Conservation (phyloP, 805 yeast genomes). For the Brettanomyces custersianus region DNA sequence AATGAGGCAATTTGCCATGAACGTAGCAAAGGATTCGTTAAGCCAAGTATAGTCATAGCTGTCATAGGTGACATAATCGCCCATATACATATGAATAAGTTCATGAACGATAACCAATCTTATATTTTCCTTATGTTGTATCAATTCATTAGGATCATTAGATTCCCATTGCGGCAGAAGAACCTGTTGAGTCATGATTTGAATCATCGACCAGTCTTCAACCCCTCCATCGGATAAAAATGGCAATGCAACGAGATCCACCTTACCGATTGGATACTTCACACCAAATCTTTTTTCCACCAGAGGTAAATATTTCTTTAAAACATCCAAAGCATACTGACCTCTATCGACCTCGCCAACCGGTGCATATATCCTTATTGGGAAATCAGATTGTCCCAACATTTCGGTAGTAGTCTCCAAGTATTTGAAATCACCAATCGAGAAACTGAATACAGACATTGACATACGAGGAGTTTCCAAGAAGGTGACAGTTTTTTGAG, state of each 20-base stretch:
- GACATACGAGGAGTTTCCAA: constrained; percentile 49
- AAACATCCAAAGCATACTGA: constrained; percentile 39
- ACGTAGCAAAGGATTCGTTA: constrained; percentile 73
- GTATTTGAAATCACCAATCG: constrained; percentile 57
- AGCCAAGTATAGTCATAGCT: constrained; percentile 66
- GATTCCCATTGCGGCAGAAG: constrained; percentile 27
- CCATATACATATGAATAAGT: constrained; percentile 74
- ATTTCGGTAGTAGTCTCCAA: constrained; percentile 29
- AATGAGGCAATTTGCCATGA: constrained; percentile 41
- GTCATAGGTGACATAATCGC: constrained; percentile 57
- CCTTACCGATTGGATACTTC: constrained; percentile 49
- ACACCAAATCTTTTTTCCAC: constrained; percentile 35
- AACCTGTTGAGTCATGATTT: constrained; percentile 45
- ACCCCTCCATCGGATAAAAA: constrained; percentile 70
- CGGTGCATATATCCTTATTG: constrained; percentile 48
- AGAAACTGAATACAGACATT: constrained; percentile 59
- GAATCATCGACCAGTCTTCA: constrained; percentile 70
- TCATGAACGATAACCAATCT: constrained; percentile 63
- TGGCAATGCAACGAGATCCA: constrained; percentile 64
- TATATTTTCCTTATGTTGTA: constrained; percentile 19
- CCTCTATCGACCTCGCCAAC: constrained; percentile 41
- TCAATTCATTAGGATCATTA: constrained; percentile 9
- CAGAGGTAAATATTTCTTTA: constrained; percentile 38
- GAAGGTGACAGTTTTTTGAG: constrained; percentile 32
- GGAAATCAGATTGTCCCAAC: constrained; percentile 22